Conservation (phyloP, 495 filamentous ascomycete species). For the Penicillium dipodomyicola region DNA sequence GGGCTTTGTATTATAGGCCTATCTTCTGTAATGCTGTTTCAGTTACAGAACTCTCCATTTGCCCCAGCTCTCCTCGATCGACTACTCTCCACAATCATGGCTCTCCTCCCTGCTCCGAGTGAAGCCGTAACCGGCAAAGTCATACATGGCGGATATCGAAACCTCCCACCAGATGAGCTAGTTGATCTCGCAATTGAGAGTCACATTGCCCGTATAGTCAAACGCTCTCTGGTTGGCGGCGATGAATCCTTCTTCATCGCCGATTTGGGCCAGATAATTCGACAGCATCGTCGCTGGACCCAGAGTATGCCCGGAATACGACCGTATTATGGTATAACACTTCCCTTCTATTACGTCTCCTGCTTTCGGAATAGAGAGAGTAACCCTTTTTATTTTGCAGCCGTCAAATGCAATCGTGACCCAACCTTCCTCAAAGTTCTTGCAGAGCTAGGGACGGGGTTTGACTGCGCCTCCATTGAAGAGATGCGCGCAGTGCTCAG, state of each 20-base stretch:
- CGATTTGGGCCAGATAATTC: constrained; percentile 22
- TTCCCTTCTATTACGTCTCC: not conserved
- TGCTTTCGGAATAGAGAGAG: not conserved
- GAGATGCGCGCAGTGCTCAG: constrained; percentile 29
- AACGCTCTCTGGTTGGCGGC: constrained; percentile 9
- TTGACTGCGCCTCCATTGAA: constrained; percentile 36
- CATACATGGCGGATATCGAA: constrained; percentile 6
- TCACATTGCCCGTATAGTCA: constrained; percentile 8
- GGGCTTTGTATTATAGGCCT: not conserved
- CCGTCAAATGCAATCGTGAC: constrained; percentile 41
- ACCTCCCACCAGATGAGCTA: constrained; percentile 3
- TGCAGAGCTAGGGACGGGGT: constrained; percentile 26
- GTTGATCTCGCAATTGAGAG: constrained; percentile 22
- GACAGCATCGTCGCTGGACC: constrained; percentile 15
- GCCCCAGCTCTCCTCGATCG: constrained; percentile 5
- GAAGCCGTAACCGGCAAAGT: not conserved
- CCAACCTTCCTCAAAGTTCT: constrained; percentile 26
- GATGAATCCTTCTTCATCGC: constrained; percentile 31
- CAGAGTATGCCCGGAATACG: constrained; percentile 18
- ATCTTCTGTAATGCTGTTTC: constrained; percentile 9
- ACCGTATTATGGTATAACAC: constrained; percentile 25
- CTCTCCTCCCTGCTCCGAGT: constrained; percentile 1
- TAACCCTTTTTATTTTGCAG: constrained; percentile 12
- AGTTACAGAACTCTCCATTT: constrained; percentile 5
- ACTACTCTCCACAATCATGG: constrained; percentile 12